A percentile compares a stretch with the other conserved stretches of the same genome.
These are phyloP conservation scores for Mesembryanthemum crystallinum DNA, from an alignment of 148 eudicot species.

Conservation along the genomic window DNA sequence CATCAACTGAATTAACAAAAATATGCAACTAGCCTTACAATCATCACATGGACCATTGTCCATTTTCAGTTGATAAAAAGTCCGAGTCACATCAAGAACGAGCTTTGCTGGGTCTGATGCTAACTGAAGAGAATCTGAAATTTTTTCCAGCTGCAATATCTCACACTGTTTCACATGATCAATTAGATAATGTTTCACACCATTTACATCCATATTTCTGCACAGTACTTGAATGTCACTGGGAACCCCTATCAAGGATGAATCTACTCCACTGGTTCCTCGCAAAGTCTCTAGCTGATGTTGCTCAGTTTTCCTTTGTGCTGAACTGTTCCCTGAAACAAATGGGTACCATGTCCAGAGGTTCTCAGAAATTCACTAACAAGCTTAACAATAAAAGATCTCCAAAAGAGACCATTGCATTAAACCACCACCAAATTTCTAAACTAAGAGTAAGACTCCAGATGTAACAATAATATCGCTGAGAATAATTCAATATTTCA, in stretches of 20 bases:
- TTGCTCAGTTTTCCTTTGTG: neutral
- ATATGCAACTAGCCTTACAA: neutral
- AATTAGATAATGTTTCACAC: constrained; percentile 9
- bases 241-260: neutral
- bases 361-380: no score
- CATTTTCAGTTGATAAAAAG: constrained; percentile 15
- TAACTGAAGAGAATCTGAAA: constrained; percentile 19
- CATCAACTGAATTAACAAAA: constrained; percentile 24
- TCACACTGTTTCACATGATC: constrained; percentile 9
- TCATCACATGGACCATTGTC: neutral
- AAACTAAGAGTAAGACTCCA: no score
- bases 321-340: neutral
- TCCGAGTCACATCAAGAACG: constrained; percentile 32
- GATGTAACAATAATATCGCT: no score
- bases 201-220: constrained; percentile 17
- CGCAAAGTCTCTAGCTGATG: neutral
- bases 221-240: neutral
- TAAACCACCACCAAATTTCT: no score
- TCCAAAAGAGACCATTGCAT: no score
- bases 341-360: no score
- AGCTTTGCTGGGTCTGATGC: constrained; percentile 37
- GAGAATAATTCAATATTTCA: no score
- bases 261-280: neutral
- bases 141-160: constrained; percentile 2
- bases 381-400: no score